Evolutionary conservation across 306 rosid genomes (phyloP), one percentile per base, ranked within the genome.

Genomic region (Pterocarpus macrocarpus): DNA sequence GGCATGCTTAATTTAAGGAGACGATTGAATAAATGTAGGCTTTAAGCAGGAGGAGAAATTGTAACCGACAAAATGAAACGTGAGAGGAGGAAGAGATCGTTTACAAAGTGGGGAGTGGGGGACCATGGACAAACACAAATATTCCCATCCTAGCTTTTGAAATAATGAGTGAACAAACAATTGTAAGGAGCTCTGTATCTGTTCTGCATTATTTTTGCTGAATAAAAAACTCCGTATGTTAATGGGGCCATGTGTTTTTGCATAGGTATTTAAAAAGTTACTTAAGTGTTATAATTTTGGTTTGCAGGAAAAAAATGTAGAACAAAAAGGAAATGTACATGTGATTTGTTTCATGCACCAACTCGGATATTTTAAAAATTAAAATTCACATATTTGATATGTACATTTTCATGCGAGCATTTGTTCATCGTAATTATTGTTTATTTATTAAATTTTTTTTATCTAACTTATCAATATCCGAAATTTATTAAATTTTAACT

Each of bases 61-160:
- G 78, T 30, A 13, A 41, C 55, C 55, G 68, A 36, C 38, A 56
- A 56, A 0, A 5, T 2, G 15, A 53, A 72, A 34, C 32, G 41
- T 5, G 2, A 36, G 38, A 71, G 10, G 34, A 16, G 15, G 45
- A 55, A 55, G 28, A 49, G 41, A 70, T 70, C 14, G 47, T 14
- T 71, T n/a, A 55, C 35, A 30, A 16, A 32, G 28, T 49, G 36
- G n/a, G 3, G 2, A 11, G 52, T 9, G 56, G 41, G 55, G 79
- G 38, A 36, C 65, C 65, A 55, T 36, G 16, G 33, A 50, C 73
- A 39, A 16, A 53, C 59, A 61, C 79, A 75, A 44, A 75, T 11
- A 64, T 47, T 64, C 49, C 13, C 17, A 45, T 75, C 32, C 45
- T 63, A 30, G 1, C 32, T 30, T 59, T 32, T 74, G 2, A 56